These are phyloP conservation scores for Lasiosphaeria ovina DNA, from an alignment of 495 filamentous ascomycete species.

Conservation along the genomic window DNA sequence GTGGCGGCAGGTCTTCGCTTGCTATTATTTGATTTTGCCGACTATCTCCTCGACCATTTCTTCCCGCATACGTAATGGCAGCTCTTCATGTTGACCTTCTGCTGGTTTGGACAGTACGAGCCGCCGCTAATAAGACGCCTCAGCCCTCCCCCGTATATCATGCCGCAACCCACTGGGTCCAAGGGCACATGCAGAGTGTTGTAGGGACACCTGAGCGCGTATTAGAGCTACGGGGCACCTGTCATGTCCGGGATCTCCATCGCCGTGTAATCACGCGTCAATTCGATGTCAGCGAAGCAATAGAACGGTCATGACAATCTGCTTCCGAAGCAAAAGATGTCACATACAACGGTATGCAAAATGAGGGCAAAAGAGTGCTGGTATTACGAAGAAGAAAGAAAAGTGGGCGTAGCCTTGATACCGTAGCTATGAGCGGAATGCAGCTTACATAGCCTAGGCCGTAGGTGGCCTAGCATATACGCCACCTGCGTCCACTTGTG, in stretches of 20 bases:
- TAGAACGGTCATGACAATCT: neutral
- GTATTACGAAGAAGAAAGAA: no score
- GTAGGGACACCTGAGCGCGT: constrained; percentile 19
- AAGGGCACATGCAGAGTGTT: constrained; percentile 11
- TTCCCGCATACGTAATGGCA: neutral
- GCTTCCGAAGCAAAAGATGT: no score
- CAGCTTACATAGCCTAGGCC: no score
- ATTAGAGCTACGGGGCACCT: constrained; percentile 11
- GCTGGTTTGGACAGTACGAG: constrained; percentile 15
- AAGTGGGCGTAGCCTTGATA: no score
- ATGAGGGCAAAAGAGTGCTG: no score
- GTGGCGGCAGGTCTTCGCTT: constrained; percentile 1
- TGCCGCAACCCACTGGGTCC: constrained; percentile 17
- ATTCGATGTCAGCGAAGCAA: constrained; percentile 10
- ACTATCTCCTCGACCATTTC: neutral
- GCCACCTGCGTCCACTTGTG: no score
- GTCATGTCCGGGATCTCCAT: constrained; percentile 21
- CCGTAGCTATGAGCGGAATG: no score
- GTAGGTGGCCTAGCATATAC: no score
- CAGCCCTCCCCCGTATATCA: constrained; percentile 21
- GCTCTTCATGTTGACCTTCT: neutral
- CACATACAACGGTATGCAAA: no score
- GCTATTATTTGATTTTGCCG: neutral
- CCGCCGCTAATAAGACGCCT: constrained; percentile 23
- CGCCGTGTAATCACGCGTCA: constrained; percentile 19